Conservation (phyloP, 2,329 filamentous ascomycete genomes). For the Microdochium paspali region DNA sequence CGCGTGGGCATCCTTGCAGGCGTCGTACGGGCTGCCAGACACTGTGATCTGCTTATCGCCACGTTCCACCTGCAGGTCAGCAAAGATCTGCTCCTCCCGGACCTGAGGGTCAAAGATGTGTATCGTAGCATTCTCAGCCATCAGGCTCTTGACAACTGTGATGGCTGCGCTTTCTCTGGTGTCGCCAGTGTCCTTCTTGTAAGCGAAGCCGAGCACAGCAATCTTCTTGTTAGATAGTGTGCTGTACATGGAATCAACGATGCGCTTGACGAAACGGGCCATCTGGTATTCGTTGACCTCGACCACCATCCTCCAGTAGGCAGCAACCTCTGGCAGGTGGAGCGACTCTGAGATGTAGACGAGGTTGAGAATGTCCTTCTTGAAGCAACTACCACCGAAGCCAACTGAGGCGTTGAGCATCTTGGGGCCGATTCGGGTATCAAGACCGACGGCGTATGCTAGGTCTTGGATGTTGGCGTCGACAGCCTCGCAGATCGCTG, state of each 20-base stretch:
- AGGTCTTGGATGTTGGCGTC: constrained; percentile 71
- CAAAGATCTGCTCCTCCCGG: constrained; percentile 20
- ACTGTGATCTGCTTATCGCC: constrained; percentile 24
- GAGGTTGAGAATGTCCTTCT: constrained; percentile 68
- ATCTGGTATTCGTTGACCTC: constrained; percentile 70
- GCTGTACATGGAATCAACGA: constrained; percentile 59
- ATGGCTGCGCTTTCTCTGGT: constrained; percentile 63
- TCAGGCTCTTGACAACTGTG: constrained; percentile 55
- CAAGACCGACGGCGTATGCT: constrained; percentile 55
- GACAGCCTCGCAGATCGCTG: constrained; percentile 68
- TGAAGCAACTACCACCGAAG: constrained; percentile 75
- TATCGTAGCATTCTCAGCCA: constrained; percentile 54
- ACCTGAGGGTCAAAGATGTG: constrained; percentile 55
- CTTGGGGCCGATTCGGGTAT: constrained; percentile 61
- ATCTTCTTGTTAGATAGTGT: constrained; percentile 63
- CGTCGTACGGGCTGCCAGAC: constrained; percentile 27
- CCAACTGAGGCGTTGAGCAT: constrained; percentile 69
- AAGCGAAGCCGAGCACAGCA: constrained; percentile 64
- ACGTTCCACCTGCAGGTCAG: constrained; percentile 11
- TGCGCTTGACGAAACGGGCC: constrained; percentile 55
- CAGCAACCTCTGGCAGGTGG: constrained; percentile 59
- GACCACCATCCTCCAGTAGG: constrained; percentile 68
- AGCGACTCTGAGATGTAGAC: constrained; percentile 65
- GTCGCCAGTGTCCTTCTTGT: constrained; percentile 73
- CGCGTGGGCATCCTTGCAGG: constrained; percentile 29